Evolutionary conservation across 441 rosid genomes (phyloP), one percentile per base, ranked within the genome.

Genomic region (Adansonia rubrostipa): DNA sequence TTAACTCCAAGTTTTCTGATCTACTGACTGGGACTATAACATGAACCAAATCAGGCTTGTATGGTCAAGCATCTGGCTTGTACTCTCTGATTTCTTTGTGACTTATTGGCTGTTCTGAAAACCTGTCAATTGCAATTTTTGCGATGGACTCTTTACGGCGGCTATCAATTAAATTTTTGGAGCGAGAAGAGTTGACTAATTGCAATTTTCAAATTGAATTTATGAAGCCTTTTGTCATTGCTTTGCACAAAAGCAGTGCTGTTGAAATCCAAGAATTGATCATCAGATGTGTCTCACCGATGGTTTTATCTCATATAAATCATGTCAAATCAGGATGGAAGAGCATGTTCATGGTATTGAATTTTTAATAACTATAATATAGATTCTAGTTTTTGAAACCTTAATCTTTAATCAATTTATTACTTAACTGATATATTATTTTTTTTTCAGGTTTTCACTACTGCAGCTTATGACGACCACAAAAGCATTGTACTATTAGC

Each of bases 271-370:
- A 98, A 84, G 99, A 97, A 86, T 82, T 97, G 79, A 97, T 97
- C 79, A 95, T 97, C 80, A 89, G 99, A 88, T 97, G 99, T 78
- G 97, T 95, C 82, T 97, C 99, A 1, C 99, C 95, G 79, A 97
- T 97, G 99, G 99, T 97, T 79, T 84, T 96, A 79, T 92, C 97
- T 70, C 98, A 98, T 73, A 99, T 97, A 79, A 93, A 89, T 79
- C 92, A 94, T 85, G 99, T 97, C 61, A 97, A 97, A 83, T 97
- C 99, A 20, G 99, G 99, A 70, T 97, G 99, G 99, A 97, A 95
- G 89, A 97, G 99, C 96, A 94, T 97, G 99, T 97, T 97, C 87
- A 88, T 97, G 99, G 99, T 97, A 93, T 75, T 82, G 79, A 77
- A 64, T 79, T 65, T 78, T 61, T 58, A 17, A 48, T 15, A 66